Evolutionary conservation across 345 rosid genomes (phyloP), one percentile per base, ranked within the genome.

Genomic region (Aegle marmelos): DNA sequence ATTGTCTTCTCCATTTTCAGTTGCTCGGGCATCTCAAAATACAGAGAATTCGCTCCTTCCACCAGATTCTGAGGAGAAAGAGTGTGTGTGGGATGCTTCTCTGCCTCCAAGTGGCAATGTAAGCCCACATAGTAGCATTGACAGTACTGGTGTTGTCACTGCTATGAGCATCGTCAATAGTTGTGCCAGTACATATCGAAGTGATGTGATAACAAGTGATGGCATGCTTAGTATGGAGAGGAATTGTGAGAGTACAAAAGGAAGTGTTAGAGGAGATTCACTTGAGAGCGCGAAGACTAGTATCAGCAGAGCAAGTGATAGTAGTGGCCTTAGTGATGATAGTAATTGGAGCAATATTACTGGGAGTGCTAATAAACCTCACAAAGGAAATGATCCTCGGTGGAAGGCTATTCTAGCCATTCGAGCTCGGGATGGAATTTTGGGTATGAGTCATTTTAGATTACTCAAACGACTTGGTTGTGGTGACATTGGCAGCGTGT

Each of bases 401-500:
- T 96, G 99, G 97, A 96, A 91, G 81, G 97, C 99, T 69, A 96
- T 96, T 56, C 87, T 90, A 60, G 98, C 94, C 70, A 86, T 94
- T 64, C 82, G 99, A 68, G 86, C 91, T 25, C 90, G 99, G 37
- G 94, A 91, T 87, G 99, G 97, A 69, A 85, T 90, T 73, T 80
- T 96, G 68, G 99, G 99, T 34, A 94, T 96, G 99, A 92, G 91
- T 65, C 99, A 94, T 79, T 96, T 96, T 81, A 90, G 90, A 86
- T 86, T 96, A 80, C 94, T 96, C 11, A 92, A 90, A 80, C 89
- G 94, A 77, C 98, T 96, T 39, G 99, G 99, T 66, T 96, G 98
- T 79, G 99, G 98, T 68, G 98, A 96, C 85, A 96, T 96, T 68
- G 99, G 99, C 54, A 96, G 99, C 74, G 99, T 96, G 4, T 96